Evolutionary conservation across 768 basidiomycete species (phyloP).

Genomic region (Clitopilus hobsonii): DNA sequence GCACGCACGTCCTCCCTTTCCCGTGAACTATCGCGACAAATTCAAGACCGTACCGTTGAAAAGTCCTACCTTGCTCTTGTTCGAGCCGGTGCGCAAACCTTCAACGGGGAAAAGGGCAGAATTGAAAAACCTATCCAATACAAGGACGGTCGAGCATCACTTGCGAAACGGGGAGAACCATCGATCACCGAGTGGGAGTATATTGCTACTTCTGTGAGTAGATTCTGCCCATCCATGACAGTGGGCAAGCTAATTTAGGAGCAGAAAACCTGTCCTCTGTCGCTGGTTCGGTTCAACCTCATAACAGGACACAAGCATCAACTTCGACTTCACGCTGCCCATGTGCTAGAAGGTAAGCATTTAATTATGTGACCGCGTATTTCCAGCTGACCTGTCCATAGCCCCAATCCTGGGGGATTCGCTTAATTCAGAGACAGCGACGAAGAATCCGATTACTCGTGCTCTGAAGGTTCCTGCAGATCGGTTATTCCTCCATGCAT

Average conservation of each 20-base stretch:
- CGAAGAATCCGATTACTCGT: conserved; percentile 19
- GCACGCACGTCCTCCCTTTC: conserved; percentile 40
- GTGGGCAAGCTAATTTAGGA: conserved; percentile 6
- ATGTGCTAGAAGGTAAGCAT: conserved; percentile 38
- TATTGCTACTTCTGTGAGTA: conserved; percentile 52
- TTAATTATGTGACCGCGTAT: background rate
- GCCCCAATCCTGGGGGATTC: conserved; percentile 66
- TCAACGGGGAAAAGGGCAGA: conserved; percentile 30
- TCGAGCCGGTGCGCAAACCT: conserved; percentile 43
- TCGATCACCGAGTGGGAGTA: conserved; percentile 55
- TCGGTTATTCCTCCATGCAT: conserved; percentile 59
- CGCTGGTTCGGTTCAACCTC: conserved; percentile 51
- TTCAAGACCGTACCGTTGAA: conserved; percentile 37
- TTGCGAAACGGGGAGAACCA: conserved; percentile 28
- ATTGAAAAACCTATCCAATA: conserved; percentile 40
- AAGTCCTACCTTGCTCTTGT: conserved; percentile 68
- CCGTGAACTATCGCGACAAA: conserved; percentile 46
- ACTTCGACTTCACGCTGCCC: conserved; percentile 60
- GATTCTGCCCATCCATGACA: background rate
- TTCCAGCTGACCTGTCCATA: conserved; percentile 17
- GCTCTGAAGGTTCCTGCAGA: conserved; percentile 31
- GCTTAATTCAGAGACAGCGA: conserved; percentile 37
- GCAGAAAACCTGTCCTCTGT: conserved; percentile 39
- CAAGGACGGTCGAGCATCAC: conserved; percentile 40
- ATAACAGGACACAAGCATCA: conserved; percentile 69